These are phyloP conservation scores for Pyrenophora graminea DNA, from an alignment of 2,329 filamentous ascomycete species.

Conservation along the genomic window DNA sequence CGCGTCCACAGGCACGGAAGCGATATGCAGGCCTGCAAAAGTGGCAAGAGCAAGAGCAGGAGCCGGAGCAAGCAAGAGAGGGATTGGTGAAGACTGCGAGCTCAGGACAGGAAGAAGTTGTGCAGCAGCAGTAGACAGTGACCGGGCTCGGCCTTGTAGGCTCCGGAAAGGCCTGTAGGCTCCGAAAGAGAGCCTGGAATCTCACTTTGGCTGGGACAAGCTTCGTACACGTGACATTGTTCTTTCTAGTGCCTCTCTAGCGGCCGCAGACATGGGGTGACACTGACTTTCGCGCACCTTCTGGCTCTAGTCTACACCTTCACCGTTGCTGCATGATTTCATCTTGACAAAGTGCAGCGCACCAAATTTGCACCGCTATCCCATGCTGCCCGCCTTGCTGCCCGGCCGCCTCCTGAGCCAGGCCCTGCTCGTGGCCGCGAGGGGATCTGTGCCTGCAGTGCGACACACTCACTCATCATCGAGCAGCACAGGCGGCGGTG, in stretches of 20 bases:
- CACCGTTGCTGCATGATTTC: slow-evolving; percentile 12
- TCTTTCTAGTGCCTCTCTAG: slow-evolving; percentile 3
- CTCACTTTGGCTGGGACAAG: slow-evolving; percentile 6
- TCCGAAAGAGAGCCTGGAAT: slow-evolving; percentile 14
- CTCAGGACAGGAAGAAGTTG: slow-evolving; percentile 7
- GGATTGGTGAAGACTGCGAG: slow-evolving; percentile 13
- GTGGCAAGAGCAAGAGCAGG: slow-evolving; percentile 15
- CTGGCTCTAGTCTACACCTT: slow-evolving; percentile 14
- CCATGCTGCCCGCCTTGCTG: background rate
- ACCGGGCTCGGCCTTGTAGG: slow-evolving; percentile 13
- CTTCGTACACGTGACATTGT: slow-evolving; percentile 11
- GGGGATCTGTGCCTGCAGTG: slow-evolving; percentile 5
- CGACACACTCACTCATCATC: background rate
- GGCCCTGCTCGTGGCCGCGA: background rate
- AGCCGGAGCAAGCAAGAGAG: too few relatives aligned
- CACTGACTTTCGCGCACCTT: slow-evolving; percentile 10
- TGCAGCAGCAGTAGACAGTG: slow-evolving; percentile 26
- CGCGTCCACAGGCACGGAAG: slow-evolving; percentile 11
- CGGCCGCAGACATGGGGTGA: slow-evolving; percentile 3
- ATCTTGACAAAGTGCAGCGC: slow-evolving; percentile 17
- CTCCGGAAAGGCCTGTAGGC: slow-evolving; percentile 1
- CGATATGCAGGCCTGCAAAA: slow-evolving; percentile 13
- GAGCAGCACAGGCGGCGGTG: slow-evolving; percentile 6
- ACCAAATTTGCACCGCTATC: background rate
- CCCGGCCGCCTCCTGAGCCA: background rate